These are phyloP conservation scores for Cornus suecica DNA, from an alignment of 148 eudicot species.

Conservation along the genomic window DNA sequence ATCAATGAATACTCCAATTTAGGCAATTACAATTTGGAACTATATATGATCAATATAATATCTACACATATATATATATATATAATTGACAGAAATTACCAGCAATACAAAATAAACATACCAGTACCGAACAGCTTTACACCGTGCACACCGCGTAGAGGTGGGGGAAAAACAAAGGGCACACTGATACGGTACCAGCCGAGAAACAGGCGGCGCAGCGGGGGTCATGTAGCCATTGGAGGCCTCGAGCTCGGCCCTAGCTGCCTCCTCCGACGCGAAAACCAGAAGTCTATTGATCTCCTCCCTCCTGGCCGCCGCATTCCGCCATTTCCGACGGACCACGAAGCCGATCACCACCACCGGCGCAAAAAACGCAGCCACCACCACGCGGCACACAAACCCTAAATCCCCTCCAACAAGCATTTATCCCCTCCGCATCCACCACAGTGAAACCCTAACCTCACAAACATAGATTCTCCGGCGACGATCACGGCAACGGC, in stretches of 20 bases:
- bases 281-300: constrained; percentile 69
- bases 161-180: constrained; percentile 51
- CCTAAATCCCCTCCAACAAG: constrained; percentile 66
- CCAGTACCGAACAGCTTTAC: constrained; percentile 72
- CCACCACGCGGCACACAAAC: constrained; percentile 40
- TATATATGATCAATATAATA: not conserved
- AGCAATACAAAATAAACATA: constrained; percentile 16
- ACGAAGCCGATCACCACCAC: constrained; percentile 37
- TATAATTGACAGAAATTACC: not conserved
- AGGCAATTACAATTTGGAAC: not conserved
- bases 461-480: constrained; percentile 11
- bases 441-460: constrained; percentile 31
- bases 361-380: constrained; percentile 29
- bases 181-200: constrained; percentile 35
- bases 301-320: constrained; percentile 46
- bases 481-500: constrained; percentile 1
- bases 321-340: constrained; percentile 66
- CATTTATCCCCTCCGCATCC: constrained; percentile 48
- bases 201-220: not conserved
- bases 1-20: constrained; percentile 1
- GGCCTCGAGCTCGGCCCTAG: constrained; percentile 66
- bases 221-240: not conserved
- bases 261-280: constrained; percentile 65
- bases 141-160: constrained; percentile 47
- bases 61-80: no score